Base-by-base conservation (phyloP, 345 rosid genomes). In the Rhizophora apiculata region DNA sequence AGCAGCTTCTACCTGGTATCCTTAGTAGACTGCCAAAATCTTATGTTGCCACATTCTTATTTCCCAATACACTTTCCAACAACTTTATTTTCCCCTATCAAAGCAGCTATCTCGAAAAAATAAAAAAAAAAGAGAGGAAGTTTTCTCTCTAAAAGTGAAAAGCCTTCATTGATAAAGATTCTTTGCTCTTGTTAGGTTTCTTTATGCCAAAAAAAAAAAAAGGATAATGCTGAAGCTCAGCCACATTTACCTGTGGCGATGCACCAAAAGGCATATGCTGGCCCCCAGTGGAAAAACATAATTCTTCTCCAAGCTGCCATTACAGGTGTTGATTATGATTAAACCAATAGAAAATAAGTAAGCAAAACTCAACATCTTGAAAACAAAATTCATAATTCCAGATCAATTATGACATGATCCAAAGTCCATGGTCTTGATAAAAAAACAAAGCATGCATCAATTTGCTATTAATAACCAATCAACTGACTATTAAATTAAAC, bases 241-340 rank as follows among this genome's bases (percentile, higher is more conserved):
- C 66, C 53, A 60, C 64, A 51, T 39, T 78, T 88, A 90, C 97
- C 92, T 92, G 99, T 30, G 99, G 98, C 27, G 99, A 92, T 81
- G 99, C 91, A 68, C 97, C 99, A 74, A 95, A 92, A 75, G 94
- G 88, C 75, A 95, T 83, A 74, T 76, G 91, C 83, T 95, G 97
- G 22, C 96, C 98, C 67, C 99, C 99, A 63, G 82, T 79, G 21
- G 92, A 81, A 71, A 95, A 95, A 73, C 69, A 81, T 65, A 92
- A 74, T 73, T 88, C 97, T 68, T 88, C 92, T 48, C 96, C 97
- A 70, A 90, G 97, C 97, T 95, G 86, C 65, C 67, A 72, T 67
- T 36, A 68, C 51, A 43, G 52, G 69, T 16, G 60, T 34, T 6
- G 8, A 37, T 63, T 57, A 52, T 11, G 62, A 65, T 36, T 61